Evolutionary conservation across 2,329 filamentous ascomycete species (phyloP), one percentile per base, ranked within the genome.

Genomic region (Lasiodiplodia hormozganensis): DNA sequence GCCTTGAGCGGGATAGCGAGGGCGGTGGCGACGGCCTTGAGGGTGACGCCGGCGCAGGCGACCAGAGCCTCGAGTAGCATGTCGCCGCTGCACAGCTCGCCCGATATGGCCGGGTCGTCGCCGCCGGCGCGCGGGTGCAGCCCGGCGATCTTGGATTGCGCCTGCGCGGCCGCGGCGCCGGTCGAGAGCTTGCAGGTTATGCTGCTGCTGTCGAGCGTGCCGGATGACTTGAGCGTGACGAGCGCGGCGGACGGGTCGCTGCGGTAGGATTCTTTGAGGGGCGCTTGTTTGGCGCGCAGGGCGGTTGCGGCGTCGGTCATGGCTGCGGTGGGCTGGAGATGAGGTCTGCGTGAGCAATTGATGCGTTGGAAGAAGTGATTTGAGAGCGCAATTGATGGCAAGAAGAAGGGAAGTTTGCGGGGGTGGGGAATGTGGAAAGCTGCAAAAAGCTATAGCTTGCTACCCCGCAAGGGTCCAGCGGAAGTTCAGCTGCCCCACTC

Each of bases 1-100:
- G 74, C 74, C n/a, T 74, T 73, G 49, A 85, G 79, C 5, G 81
- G 81, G 12, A 85, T 80, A 0, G 76, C 77, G 62, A 85, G 74
- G 2, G 82, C 83, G 0, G 83, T 85, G 4, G 83, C 81, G 1
- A 85, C 83, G 11, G 83, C 83, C 70, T 84, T 84, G 31, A 85
- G 76, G n/a, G 83, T 85, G 3, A 85, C 83, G 28, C 83, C 83
- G 1, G 83, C 81, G 73, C 83, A 85, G 4, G 83, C 83, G 4
- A 85, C 83, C 2, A 85, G 77, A 0, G 82, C 82, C 68, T 85
- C 83, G 14, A 85, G 79, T 14, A 85, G 76, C 82, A 85, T 83
- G 71, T 85, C 83, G 14, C 83, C 83, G 0, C 79, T 81, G 76
- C 83, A 85, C 2, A 85, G 77, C 70, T 85, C 82, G 67, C 83